phyloP scores from a whole-genome alignment of 306 rosid species.

The Malus orientalis region DNA sequence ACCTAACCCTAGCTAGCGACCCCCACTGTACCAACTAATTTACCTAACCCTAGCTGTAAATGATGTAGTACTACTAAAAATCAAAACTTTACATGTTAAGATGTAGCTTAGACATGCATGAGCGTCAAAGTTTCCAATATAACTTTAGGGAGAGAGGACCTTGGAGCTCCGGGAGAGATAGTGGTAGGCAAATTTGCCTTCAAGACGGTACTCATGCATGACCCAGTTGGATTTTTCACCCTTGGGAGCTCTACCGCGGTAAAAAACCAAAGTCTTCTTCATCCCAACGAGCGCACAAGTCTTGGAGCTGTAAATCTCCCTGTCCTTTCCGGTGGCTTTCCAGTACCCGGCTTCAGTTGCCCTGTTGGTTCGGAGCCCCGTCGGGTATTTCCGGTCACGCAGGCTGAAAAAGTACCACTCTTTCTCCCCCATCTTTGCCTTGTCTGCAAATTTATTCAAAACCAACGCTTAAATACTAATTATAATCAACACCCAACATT shows the following conservation, averaged over 20 bases:
- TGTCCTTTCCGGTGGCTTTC: constrained; percentile 94
- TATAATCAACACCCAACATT: too few species aligned
- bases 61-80: background rate
- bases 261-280: constrained; percentile 95
- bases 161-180: constrained; percentile 64
- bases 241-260: constrained; percentile 88
- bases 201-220: constrained; percentile 98
- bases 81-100: background rate
- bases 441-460: constrained; percentile 29
- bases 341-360: constrained; percentile 98
- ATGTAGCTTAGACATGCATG: background rate
- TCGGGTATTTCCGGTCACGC: constrained; percentile 83
- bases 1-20: background rate
- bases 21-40: background rate
- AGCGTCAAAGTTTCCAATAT: background rate
- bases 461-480: too few species aligned
- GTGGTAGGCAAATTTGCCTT: constrained; percentile 87
- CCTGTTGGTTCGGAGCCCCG: constrained; percentile 77
- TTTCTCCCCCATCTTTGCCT: constrained; percentile 95
- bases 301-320: constrained; percentile 76
- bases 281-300: constrained; percentile 76
- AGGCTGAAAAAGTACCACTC: constrained; percentile 95
- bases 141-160: constrained; percentile 22
- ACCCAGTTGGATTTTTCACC: constrained; percentile 95
- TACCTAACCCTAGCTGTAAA: background rate